Evolutionary conservation across 208 protist genomes (phyloP).

Genomic region (Acanthamoeba quina): DNA sequence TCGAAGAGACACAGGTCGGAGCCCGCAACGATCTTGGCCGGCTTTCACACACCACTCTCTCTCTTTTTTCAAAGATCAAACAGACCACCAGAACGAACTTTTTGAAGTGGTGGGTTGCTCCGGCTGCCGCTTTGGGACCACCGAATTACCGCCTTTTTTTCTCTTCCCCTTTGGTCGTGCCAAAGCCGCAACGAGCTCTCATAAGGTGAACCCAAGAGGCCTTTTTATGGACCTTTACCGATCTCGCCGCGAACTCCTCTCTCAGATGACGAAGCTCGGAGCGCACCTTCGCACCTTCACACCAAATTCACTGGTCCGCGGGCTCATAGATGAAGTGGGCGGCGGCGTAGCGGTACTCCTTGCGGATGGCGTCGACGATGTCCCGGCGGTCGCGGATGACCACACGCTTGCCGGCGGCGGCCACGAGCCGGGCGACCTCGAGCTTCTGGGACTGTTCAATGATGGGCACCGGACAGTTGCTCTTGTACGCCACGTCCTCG

Average conservation of each 20-base stretch:
- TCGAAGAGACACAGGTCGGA: too few relatives aligned
- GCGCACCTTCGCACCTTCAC: too few relatives aligned
- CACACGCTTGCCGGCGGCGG: constrained; percentile 77
- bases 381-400: constrained; percentile 75
- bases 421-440: constrained; percentile 79
- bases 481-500: constrained; percentile 86
- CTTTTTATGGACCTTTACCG: too few relatives aligned
- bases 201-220: too few relatives aligned
- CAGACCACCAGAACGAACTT: too few relatives aligned
- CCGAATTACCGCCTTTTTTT: neutral
- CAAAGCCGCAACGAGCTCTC: too few relatives aligned
- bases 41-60: too few relatives aligned
- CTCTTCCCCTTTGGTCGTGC: too few relatives aligned
- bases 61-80: too few relatives aligned
- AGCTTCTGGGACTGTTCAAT: constrained; percentile 87
- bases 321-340: neutral
- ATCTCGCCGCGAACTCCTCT: too few relatives aligned
- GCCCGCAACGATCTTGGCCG: too few relatives aligned
- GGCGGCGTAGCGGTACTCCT: constrained; percentile 73
- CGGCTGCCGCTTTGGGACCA: neutral
- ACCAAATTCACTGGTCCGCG: neutral
- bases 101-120: neutral
- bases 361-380: constrained; percentile 77
- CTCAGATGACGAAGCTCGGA: too few relatives aligned
- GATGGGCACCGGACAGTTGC: constrained; percentile 84